Evolutionary conservation across 2,329 filamentous ascomycete species (phyloP).

Genomic region (Claviceps fusiformis): DNA sequence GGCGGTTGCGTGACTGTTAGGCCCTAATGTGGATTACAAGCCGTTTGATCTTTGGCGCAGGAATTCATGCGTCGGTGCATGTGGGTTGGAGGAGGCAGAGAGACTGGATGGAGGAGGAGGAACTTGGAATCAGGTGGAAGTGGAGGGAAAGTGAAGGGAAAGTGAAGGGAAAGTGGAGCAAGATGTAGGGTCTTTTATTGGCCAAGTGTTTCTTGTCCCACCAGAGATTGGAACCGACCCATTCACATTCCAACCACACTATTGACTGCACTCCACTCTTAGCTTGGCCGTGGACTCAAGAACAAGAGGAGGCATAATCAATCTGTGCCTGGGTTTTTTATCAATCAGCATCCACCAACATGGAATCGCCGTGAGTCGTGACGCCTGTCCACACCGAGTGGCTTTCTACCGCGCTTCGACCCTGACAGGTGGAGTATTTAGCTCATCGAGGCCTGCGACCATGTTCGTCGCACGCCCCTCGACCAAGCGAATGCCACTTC

Average conservation of each 20-base stretch:
- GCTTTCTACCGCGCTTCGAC: neutral
- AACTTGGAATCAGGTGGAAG: neutral
- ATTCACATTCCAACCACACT: too few relatives aligned
- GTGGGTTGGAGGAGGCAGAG: neutral
- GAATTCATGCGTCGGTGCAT: neutral
- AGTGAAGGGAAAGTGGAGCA: neutral
- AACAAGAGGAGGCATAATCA: neutral
- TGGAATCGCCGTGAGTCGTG: neutral
- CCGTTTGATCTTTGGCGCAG: neutral
- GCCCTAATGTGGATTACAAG: neutral
- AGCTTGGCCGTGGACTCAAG: neutral
- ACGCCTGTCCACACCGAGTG: neutral
- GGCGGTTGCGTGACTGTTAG: neutral
- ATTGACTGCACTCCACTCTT: neutral
- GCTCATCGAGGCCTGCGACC: neutral
- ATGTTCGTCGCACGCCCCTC: neutral
- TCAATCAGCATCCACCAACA: conserved; percentile 1
- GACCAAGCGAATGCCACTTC: neutral
- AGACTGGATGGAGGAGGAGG: neutral
- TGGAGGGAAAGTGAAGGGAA: neutral
- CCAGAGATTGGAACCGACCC: neutral
- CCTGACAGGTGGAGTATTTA: neutral
- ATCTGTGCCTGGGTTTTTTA: neutral
- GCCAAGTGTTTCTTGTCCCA: neutral
- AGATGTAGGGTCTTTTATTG: neutral